Base-by-base conservation (phyloP, 495 filamentous ascomycete genomes). In the Aspergillus heteromorphus region DNA sequence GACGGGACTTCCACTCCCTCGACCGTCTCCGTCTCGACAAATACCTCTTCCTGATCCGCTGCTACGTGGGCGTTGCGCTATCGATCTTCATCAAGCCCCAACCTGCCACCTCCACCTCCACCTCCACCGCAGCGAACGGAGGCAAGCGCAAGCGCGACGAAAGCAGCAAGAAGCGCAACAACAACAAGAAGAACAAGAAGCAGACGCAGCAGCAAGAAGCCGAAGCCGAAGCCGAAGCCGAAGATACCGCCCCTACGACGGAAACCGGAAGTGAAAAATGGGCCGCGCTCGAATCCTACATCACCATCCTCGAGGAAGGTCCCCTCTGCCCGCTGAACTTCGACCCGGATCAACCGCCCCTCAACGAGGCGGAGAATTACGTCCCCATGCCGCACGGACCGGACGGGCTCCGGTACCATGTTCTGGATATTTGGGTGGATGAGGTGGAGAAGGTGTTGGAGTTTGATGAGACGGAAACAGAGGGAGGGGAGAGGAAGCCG, bases 11-110 rank as follows among this genome's bases (percentile, higher is more conserved):
- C 86, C 78, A 77, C 29, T 74, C 80, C 18, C 87, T 99, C 55
- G 95, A 97, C 68, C 84, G 86, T 20, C 67, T 95, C 54, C 84
- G 92, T 34, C 84, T 97, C 77, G 89, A 97, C 66, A 98, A 98
- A 73, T 98, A 92, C 65, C 76, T 99, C 47, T 77, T 88, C 59
- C 77, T 99, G 20, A 84, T 95, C 49, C 83, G 93, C 45, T 79
- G 83, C 51, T 88, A 90, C 53, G 70, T 98, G 11, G 79, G 79
- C 13, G 81, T 86, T 10, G 79, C 80, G 16, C 88, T 95, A 54
- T 67, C 72, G 57, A 40, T 75, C 1, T 70, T 75, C 55, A 30
- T 78, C 18, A 74, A 74, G 63, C 34, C 57, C 59, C 17, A 60
- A 27, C 41, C 42, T 11, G 40, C 31, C 7, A 29, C 45, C 58